phyloP scores from a whole-genome alignment of 495 filamentous ascomycete species.

The Aspergillus sclerotioniger region DNA sequence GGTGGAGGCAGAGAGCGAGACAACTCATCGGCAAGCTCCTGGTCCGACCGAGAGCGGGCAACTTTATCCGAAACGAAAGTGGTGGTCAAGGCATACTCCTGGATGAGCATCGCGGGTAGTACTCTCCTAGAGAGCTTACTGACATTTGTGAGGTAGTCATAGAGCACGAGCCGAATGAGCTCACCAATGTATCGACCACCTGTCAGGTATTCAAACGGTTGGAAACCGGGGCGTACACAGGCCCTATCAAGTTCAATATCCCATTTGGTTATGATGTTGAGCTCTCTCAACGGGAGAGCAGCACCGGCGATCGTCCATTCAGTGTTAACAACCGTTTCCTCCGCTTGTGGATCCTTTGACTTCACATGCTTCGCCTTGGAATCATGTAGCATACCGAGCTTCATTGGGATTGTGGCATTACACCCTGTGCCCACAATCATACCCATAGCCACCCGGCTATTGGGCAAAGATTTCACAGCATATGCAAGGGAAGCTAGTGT shows the following conservation, averaged over 20 bases:
- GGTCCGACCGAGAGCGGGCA: slow-evolving; percentile 45
- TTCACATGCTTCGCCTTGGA: slow-evolving; percentile 53
- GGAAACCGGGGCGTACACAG: slow-evolving; percentile 73
- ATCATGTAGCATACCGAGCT: slow-evolving; percentile 59
- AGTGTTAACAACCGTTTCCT: slow-evolving; percentile 75
- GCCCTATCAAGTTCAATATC: slow-evolving; percentile 62
- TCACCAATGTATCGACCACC: slow-evolving; percentile 81
- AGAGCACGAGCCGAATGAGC: slow-evolving; percentile 68
- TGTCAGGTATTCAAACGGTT: slow-evolving; percentile 88
- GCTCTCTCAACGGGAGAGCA: slow-evolving; percentile 59
- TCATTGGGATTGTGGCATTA: slow-evolving; percentile 78
- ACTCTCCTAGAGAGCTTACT: slow-evolving; percentile 31
- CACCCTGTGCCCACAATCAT: slow-evolving; percentile 82
- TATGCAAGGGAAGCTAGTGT: slow-evolving; percentile 77
- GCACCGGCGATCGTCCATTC: slow-evolving; percentile 83
- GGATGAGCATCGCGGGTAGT: slow-evolving; percentile 57
- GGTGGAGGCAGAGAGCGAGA: slow-evolving; percentile 52
- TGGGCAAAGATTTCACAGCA: slow-evolving; percentile 56
- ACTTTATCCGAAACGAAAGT: slow-evolving; percentile 66
- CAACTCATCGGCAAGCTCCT: slow-evolving; percentile 50
- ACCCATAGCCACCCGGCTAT: slow-evolving; percentile 73
- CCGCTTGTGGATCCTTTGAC: slow-evolving; percentile 40
- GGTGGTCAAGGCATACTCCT: slow-evolving; percentile 65
- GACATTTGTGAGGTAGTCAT: slow-evolving; percentile 59
- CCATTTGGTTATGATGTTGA: slow-evolving; percentile 68